Percentiles rank a stretch among this genome's conserved stretches.
These are phyloP conservation scores for Neonectria hederae DNA, from an alignment of 2,329 filamentous ascomycete species.

Conservation along the genomic window DNA sequence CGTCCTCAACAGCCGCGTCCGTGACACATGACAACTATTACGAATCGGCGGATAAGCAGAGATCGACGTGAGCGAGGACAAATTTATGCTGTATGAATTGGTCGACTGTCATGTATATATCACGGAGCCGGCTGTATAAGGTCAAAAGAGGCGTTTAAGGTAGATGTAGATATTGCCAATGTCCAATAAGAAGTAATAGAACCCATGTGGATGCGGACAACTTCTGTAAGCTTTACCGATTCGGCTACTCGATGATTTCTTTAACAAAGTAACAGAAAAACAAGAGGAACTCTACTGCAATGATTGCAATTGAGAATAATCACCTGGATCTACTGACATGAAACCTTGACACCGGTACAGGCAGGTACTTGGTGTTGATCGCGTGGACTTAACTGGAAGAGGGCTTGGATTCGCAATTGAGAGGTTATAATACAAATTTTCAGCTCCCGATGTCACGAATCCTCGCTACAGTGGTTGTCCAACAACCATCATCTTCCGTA, in stretches of 20 bases:
- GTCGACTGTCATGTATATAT: constrained; percentile 1
- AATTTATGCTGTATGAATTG: background rate
- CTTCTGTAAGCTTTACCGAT: too few species aligned
- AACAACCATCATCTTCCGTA: constrained; percentile 29
- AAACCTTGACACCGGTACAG: background rate
- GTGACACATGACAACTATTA: constrained; percentile 20
- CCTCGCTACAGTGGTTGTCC: constrained; percentile 27
- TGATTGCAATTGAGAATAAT: background rate
- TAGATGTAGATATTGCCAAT: background rate
- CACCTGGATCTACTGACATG: too few species aligned
- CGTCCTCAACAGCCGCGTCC: constrained; percentile 18
- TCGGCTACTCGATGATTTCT: background rate
- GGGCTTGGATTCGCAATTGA: too few species aligned
- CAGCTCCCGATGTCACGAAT: constrained; percentile 4
- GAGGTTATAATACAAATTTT: background rate
- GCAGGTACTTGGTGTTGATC: too few species aligned
- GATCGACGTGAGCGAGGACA: background rate
- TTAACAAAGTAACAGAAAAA: background rate
- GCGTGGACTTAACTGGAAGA: background rate
- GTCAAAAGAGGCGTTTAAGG: background rate
- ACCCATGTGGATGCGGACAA: background rate
- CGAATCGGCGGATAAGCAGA: background rate
- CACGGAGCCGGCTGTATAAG: background rate
- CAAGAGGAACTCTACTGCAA: background rate
- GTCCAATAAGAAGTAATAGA: constrained; percentile 1